phyloP scores from a whole-genome alignment of 1,284 basidiomycete species.

The Leccinum subatratum region DNA sequence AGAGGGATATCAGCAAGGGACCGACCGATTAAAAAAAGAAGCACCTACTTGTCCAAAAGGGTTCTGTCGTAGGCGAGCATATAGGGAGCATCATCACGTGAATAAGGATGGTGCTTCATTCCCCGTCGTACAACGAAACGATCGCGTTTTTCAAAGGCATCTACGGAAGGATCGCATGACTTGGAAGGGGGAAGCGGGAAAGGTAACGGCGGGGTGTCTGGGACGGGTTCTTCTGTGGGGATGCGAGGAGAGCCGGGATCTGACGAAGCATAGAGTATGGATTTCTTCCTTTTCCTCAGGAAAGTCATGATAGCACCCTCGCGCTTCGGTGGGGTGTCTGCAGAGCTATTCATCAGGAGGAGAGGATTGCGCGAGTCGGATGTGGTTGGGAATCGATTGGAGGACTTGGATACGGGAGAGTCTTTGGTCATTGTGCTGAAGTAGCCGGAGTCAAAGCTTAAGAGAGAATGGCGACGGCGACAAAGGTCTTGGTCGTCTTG shows the following conservation, averaged over 20 bases:
- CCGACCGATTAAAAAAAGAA: slow-evolving; percentile 12
- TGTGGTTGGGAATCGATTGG: slow-evolving; percentile 11
- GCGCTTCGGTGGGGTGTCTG: slow-evolving; percentile 19
- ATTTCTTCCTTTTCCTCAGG: slow-evolving; percentile 27
- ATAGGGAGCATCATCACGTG: slow-evolving; percentile 47
- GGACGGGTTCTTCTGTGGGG: slow-evolving; percentile 5
- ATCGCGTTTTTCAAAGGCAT: slow-evolving; percentile 32
- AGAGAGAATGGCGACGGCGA: slow-evolving; percentile 20
- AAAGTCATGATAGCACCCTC: slow-evolving; percentile 22
- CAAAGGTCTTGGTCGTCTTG: slow-evolving; percentile 6
- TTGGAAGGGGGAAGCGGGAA: neutral
- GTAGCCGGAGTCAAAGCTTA: slow-evolving; percentile 31
- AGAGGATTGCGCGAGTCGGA: slow-evolving; percentile 18
- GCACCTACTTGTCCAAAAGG: slow-evolving; percentile 53
- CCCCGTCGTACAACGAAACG: slow-evolving; percentile 39
- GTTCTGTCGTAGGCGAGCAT: slow-evolving; percentile 60
- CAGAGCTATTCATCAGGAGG: slow-evolving; percentile 7
- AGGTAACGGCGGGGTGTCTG: neutral
- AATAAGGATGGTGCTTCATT: slow-evolving; percentile 54
- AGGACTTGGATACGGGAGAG: slow-evolving; percentile 10
- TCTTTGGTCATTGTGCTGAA: slow-evolving; percentile 27
- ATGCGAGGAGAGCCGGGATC: slow-evolving; percentile 14
- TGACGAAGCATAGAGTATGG: slow-evolving; percentile 6
- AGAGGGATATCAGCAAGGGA: slow-evolving; percentile 15
- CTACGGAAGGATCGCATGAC: slow-evolving; percentile 14